Base-by-base conservation (phyloP, 768 basidiomycete genomes). In the Tylopilus rubrobrunneus region DNA sequence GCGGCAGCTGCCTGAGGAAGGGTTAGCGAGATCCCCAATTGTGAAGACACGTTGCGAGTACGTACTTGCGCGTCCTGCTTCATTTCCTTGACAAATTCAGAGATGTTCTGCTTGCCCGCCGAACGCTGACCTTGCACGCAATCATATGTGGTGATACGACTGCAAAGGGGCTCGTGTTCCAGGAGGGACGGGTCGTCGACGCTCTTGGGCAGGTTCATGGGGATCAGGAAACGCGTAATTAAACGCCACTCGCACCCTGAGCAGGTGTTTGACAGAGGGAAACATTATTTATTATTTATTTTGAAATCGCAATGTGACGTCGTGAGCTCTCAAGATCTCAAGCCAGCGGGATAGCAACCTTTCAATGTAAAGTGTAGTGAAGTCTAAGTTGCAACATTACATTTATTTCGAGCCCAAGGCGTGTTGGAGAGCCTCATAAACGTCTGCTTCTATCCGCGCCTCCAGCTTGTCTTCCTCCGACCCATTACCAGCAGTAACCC, bases 401-500 rank as follows among this genome's bases (percentile, higher is more conserved):
- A 58, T 60, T 56, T 73, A 81, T 67, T 77, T 78, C 48, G 76
- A 71, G 48, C 71, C 69, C 60, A 98, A 73, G 61, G 93, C 93
- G 59, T 89, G 82, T 71, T 98, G 95, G 55, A 99, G 78, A 41
- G 92, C 84, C 78, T 98, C 97, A 69, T 95, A 98, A 53, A 98
- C 95, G 67, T 96, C 94, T 34, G 89, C 89, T 75, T 99, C 96
- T 69, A 98, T 84, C 61, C 84, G 82, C 31, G 95, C 97, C 75
- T 95, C 94, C 56, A 86, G 75, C 79, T 93, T 98, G 72, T 93
- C 93, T 62, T 87, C 86, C 71, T 98, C 97, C 43, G 92, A 85
- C 29, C 93, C 95, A 66, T 79, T 89, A 41, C 94, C 92, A 40
- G 78, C 70, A 2, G 85, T 81, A 31, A 92, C 89, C 68, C 82